A percentile compares a stretch with the other conserved stretches of the same genome.
These are phyloP conservation scores for Neopestalotiopsis rosae DNA, from an alignment of 2,329 filamentous ascomycete species.

Conservation along the genomic window DNA sequence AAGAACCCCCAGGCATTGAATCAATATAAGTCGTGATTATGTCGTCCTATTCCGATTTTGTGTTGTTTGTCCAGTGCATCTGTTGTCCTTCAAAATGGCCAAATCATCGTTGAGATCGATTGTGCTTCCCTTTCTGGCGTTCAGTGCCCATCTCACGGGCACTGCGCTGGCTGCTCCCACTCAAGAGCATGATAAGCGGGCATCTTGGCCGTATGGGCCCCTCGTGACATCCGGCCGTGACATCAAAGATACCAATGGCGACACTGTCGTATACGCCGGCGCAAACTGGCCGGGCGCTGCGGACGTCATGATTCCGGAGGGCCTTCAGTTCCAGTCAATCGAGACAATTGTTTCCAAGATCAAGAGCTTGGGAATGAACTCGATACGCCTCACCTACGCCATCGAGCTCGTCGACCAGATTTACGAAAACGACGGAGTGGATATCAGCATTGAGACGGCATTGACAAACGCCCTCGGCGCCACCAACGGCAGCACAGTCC, in stretches of 20 bases:
- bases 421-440: conserved; percentile 51
- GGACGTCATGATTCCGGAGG: conserved; percentile 68
- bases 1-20: background rate
- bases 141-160: conserved; percentile 26
- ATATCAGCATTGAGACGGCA: conserved; percentile 50
- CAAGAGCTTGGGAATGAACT: conserved; percentile 67
- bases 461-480: conserved; percentile 53
- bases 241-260: conserved; percentile 48
- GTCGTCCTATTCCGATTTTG: no score
- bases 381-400: conserved; percentile 66
- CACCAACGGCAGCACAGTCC: conserved; percentile 54
- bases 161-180: conserved; percentile 21
- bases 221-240: conserved; percentile 47
- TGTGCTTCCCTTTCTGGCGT: conserved; percentile 31
- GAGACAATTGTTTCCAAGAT: conserved; percentile 59
- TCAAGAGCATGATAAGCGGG: background rate
- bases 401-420: conserved; percentile 69
- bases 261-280: conserved; percentile 56
- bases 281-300: conserved; percentile 67
- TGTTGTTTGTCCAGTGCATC: background rate
- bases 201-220: conserved; percentile 36
- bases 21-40: background rate
- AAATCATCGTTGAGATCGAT: conserved; percentile 21
- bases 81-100: conserved; percentile 23
- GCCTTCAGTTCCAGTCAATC: conserved; percentile 66